Evolutionary conservation across 768 basidiomycete species (phyloP).

Genomic region (Pisolithus albus): DNA sequence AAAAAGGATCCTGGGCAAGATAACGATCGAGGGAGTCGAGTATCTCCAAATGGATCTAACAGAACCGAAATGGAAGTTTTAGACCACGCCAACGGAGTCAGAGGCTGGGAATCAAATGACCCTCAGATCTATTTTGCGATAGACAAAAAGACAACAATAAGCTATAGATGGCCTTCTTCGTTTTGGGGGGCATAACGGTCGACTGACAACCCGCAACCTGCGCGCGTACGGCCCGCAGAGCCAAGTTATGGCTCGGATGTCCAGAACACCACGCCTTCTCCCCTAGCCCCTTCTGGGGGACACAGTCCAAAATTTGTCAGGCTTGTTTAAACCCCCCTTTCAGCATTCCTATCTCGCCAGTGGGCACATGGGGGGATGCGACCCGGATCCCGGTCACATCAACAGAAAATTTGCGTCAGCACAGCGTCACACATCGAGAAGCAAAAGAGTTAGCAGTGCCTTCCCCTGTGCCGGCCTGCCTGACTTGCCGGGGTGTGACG

Average conservation of each 20-base stretch:
- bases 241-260: neutral
- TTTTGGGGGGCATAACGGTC: slow-evolving; percentile 3
- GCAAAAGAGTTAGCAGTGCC: neutral
- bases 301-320: neutral
- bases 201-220: neutral
- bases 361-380: neutral
- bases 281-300: neutral
- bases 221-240: neutral
- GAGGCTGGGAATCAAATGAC: slow-evolving; percentile 11
- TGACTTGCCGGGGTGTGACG: neutral
- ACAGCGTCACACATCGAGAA: neutral
- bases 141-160: neutral
- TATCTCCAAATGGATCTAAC: slow-evolving; percentile 3
- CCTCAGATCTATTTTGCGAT: neutral
- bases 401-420: neutral
- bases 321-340: neutral
- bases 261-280: neutral
- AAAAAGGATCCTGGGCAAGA: slow-evolving; percentile 26
- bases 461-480: neutral
- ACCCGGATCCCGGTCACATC: neutral
- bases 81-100: slow-evolving; percentile 44
- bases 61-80: slow-evolving; percentile 37
- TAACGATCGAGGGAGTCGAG: slow-evolving; percentile 19
- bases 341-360: neutral
- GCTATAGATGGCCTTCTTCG: no score